These are phyloP conservation scores for Candida sp. DNA, from an alignment of 1,139 yeast species.

Conservation along the genomic window DNA sequence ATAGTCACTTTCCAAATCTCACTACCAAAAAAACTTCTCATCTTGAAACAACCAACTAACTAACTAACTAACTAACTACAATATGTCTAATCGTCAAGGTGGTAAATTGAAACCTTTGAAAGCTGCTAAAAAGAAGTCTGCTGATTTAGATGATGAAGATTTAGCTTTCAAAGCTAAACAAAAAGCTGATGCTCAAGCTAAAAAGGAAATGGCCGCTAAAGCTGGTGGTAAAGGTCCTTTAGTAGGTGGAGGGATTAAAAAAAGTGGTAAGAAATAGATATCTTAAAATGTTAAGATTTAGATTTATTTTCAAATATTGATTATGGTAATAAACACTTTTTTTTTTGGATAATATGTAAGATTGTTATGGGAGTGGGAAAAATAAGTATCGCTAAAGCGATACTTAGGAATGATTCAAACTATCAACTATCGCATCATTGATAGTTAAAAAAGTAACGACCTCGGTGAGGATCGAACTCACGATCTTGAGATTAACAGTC, in stretches of 20 bases:
- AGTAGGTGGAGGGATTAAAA: slow-evolving; percentile 93
- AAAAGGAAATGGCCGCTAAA: slow-evolving; percentile 84
- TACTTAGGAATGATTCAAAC: no score
- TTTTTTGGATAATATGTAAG: background rate
- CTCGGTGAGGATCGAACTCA: slow-evolving; percentile 40
- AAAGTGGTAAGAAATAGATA: slow-evolving; percentile 63
- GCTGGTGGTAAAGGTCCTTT: slow-evolving; percentile 90
- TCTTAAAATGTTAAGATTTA: no score
- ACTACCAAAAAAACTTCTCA: background rate
- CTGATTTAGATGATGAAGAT: slow-evolving; percentile 82
- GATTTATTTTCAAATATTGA: background rate
- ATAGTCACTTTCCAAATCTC: background rate
- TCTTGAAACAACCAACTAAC: background rate
- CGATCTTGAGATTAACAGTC: slow-evolving; percentile 43
- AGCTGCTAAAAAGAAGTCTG: slow-evolving; percentile 71
- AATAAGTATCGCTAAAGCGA: background rate
- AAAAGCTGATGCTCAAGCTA: slow-evolving; percentile 91
- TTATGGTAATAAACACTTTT: background rate
- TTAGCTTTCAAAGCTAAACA: slow-evolving; percentile 89
- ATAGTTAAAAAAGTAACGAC: no score
- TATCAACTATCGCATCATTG: no score
- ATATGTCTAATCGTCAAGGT: slow-evolving; percentile 74
- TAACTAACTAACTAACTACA: no score
- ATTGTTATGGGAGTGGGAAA: background rate
- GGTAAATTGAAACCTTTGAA: slow-evolving; percentile 69